phyloP scores from a whole-genome alignment of 202 grass and related monocot species.

The Setaria viridis region DNA sequence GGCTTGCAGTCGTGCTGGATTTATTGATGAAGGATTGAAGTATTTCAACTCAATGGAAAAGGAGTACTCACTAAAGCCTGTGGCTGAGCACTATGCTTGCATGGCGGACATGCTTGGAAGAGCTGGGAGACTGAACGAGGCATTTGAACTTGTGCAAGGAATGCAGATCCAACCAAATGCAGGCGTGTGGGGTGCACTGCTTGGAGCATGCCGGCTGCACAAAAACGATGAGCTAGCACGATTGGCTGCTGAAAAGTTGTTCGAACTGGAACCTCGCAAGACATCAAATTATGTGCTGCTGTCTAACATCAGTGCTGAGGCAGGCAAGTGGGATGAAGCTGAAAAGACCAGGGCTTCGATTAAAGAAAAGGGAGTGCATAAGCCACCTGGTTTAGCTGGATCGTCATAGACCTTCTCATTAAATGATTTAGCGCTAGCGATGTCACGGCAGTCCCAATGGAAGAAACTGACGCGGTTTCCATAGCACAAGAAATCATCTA shows the following conservation, averaged over 20 bases:
- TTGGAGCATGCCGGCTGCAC: constrained; percentile 73
- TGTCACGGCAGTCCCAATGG: background rate
- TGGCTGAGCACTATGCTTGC: constrained; percentile 81
- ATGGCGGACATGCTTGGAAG: constrained; percentile 77
- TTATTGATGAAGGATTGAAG: constrained; percentile 63
- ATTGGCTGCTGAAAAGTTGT: constrained; percentile 55
- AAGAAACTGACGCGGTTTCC: too few species aligned
- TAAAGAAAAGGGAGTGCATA: constrained; percentile 56
- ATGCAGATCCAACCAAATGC: constrained; percentile 67
- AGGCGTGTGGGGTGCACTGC: constrained; percentile 84
- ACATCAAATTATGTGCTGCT: constrained; percentile 75
- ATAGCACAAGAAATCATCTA: too few species aligned
- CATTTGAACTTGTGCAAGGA: constrained; percentile 63
- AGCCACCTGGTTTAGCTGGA: constrained; percentile 77
- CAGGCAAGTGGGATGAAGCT: constrained; percentile 75
- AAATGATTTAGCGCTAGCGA: constrained; percentile 1
- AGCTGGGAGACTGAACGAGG: constrained; percentile 63
- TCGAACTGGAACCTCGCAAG: constrained; percentile 63
- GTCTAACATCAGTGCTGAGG: constrained; percentile 75
- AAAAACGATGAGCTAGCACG: constrained; percentile 65
- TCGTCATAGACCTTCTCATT: constrained; percentile 48
- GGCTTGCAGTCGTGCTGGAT: constrained; percentile 64
- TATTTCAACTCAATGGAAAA: constrained; percentile 63
- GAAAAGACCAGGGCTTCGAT: constrained; percentile 69
- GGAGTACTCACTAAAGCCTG: constrained; percentile 44